Conservation (phyloP, 345 rosid species). For the Eucalyptus sp. region DNA sequence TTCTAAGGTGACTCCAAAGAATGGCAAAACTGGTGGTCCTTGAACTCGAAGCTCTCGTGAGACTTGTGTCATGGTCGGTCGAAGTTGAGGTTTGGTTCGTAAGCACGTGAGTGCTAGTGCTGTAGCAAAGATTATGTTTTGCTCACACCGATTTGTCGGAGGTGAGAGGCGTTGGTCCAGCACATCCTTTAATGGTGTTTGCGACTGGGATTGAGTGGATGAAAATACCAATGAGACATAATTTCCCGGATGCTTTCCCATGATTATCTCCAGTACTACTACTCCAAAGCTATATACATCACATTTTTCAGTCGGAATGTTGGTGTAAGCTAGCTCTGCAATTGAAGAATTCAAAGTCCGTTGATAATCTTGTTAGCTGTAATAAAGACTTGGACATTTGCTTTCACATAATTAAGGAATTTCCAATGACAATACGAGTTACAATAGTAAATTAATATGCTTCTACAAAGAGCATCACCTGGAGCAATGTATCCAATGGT, state of each 20-base stretch:
- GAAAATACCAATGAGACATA: background rate
- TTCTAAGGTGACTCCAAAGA: background rate
- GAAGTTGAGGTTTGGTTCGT: conserved; percentile 4
- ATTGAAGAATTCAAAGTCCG: background rate
- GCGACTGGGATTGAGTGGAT: background rate
- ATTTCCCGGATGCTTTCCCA: background rate
- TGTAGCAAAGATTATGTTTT: background rate
- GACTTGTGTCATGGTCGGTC: conserved; percentile 9
- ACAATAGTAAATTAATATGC: too few species aligned
- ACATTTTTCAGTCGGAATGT: background rate
- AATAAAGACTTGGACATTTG: background rate
- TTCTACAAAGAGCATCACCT: background rate
- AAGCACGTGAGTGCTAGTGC: conserved; percentile 10
- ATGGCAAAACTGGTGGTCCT: background rate
- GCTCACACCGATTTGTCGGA: background rate
- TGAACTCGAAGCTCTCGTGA: background rate
- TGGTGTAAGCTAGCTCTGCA: conserved; percentile 1
- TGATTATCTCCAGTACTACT: background rate
- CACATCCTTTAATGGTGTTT: background rate
- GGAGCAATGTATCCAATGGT: conserved; percentile 8
- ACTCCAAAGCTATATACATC: background rate
- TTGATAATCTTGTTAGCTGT: too few species aligned
- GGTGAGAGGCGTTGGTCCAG: background rate
- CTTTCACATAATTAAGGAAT: too few species aligned
- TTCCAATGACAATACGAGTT: too few species aligned